Conservation (phyloP, 306 rosid species). For the Fragaria vesca region DNA sequence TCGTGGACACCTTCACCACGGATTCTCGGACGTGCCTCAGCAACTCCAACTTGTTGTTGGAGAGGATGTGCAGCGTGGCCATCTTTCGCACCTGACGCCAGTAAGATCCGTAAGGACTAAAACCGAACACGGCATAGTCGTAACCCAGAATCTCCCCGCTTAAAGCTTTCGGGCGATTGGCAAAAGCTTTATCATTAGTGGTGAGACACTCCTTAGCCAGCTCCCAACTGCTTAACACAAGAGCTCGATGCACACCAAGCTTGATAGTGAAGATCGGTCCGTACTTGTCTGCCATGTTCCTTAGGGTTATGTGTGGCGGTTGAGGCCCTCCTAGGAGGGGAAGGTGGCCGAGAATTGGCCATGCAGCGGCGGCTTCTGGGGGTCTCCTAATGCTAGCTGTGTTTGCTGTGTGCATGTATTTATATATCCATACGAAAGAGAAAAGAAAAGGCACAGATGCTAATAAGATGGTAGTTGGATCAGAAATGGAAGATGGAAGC, state of each 20-base stretch:
- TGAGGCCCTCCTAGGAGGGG: neutral
- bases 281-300: neutral
- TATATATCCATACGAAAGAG: no score
- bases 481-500: no score
- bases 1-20: slow-evolving; percentile 10
- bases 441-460: no score
- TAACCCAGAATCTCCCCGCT: neutral
- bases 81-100: neutral
- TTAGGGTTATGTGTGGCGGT: neutral
- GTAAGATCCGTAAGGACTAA: neutral
- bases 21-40: neutral
- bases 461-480: no score
- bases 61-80: slow-evolving; percentile 1
- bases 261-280: neutral
- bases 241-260: neutral
- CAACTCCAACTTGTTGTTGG: slow-evolving; percentile 3
- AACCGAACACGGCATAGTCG: neutral
- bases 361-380: neutral
- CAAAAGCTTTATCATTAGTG: neutral
- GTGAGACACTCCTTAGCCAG: neutral
- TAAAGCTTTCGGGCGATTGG: neutral
- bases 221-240: neutral
- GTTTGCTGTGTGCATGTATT: neutral
- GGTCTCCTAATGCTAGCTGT: neutral
- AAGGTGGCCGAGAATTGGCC: neutral